phyloP scores from a whole-genome alignment of 1,284 basidiomycete genomes.

The Ganoderma sinense region DNA sequence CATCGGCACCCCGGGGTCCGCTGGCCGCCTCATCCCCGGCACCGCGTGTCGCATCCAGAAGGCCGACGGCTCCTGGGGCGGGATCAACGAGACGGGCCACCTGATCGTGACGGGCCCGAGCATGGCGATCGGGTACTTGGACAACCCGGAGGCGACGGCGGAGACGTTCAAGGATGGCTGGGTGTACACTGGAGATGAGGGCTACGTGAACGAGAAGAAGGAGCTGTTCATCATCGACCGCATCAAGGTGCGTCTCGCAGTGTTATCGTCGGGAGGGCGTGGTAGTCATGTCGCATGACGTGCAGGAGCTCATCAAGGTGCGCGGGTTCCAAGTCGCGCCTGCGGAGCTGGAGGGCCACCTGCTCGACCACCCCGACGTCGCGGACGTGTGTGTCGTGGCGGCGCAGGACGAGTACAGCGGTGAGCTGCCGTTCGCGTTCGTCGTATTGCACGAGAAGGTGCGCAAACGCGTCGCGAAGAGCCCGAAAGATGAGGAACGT shows the following conservation, averaged over 20 bases:
- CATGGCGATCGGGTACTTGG: slow-evolving; percentile 49
- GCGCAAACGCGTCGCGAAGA: slow-evolving; percentile 45
- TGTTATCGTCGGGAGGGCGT: not conserved
- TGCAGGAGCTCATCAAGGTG: slow-evolving; percentile 70
- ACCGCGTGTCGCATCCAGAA: slow-evolving; percentile 47
- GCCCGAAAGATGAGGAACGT: slow-evolving; percentile 44
- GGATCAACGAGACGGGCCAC: slow-evolving; percentile 51
- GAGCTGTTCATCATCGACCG: slow-evolving; percentile 54
- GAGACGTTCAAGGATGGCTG: slow-evolving; percentile 54
- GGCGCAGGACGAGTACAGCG: slow-evolving; percentile 76
- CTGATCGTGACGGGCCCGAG: slow-evolving; percentile 49
- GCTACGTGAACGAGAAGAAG: slow-evolving; percentile 46
- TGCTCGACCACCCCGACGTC: slow-evolving; percentile 64
- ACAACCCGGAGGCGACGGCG: slow-evolving; percentile 48
- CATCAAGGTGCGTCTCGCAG: slow-evolving; percentile 44
- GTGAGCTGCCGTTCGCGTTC: slow-evolving; percentile 81
- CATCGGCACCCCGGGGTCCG: slow-evolving; percentile 43
- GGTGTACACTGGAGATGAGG: slow-evolving; percentile 55
- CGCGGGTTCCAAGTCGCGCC: slow-evolving; percentile 69
- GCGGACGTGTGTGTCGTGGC: slow-evolving; percentile 74
- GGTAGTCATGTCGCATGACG: not conserved
- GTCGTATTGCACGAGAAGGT: slow-evolving; percentile 62
- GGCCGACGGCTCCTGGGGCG: slow-evolving; percentile 47
- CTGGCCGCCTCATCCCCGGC: slow-evolving; percentile 49
- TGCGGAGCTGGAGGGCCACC: slow-evolving; percentile 56